Evolutionary conservation across 352 stramenopile species (phyloP).

Genomic region (Pythium aquatile): DNA sequence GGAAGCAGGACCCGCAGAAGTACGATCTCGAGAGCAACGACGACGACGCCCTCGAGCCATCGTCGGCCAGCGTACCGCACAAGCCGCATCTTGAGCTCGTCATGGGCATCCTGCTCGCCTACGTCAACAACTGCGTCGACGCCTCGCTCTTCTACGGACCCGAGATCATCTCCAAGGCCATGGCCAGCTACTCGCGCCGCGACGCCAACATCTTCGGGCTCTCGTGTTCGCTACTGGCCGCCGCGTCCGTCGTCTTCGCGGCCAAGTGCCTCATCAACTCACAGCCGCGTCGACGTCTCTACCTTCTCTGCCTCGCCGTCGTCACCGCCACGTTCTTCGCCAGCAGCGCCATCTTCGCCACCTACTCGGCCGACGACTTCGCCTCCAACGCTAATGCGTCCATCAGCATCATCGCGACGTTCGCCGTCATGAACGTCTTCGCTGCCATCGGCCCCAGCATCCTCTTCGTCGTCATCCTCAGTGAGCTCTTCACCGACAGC

Average conservation of each 20-base stretch:
- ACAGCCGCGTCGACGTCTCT: slow-evolving; percentile 65
- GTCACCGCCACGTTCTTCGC: slow-evolving; percentile 69
- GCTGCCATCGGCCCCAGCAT: slow-evolving; percentile 72
- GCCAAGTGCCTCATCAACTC: slow-evolving; percentile 65
- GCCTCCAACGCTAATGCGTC: slow-evolving; percentile 41
- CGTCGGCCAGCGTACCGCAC: not conserved
- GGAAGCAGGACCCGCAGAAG: slow-evolving; percentile 55
- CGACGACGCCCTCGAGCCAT: not conserved
- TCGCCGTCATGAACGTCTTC: slow-evolving; percentile 74
- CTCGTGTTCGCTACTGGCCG: slow-evolving; percentile 63
- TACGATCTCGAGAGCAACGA: slow-evolving; percentile 46
- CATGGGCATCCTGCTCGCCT: slow-evolving; percentile 76
- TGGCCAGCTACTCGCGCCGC: slow-evolving; percentile 46
- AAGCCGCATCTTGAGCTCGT: slow-evolving; percentile 60
- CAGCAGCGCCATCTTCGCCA: slow-evolving; percentile 65
- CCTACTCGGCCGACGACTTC: slow-evolving; percentile 67
- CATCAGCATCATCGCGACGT: slow-evolving; percentile 57
- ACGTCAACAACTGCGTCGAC: slow-evolving; percentile 88
- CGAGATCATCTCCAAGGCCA: slow-evolving; percentile 75
- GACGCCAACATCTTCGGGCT: slow-evolving; percentile 81
- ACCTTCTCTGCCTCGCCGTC: slow-evolving; percentile 66
- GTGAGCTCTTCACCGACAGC: slow-evolving; percentile 80
- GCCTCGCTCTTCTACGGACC: slow-evolving; percentile 87
- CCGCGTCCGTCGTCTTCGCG: slow-evolving; percentile 66
- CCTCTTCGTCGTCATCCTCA: slow-evolving; percentile 85